Conservation (phyloP, 1,284 basidiomycete genomes). For the Thelephora terrestris region DNA sequence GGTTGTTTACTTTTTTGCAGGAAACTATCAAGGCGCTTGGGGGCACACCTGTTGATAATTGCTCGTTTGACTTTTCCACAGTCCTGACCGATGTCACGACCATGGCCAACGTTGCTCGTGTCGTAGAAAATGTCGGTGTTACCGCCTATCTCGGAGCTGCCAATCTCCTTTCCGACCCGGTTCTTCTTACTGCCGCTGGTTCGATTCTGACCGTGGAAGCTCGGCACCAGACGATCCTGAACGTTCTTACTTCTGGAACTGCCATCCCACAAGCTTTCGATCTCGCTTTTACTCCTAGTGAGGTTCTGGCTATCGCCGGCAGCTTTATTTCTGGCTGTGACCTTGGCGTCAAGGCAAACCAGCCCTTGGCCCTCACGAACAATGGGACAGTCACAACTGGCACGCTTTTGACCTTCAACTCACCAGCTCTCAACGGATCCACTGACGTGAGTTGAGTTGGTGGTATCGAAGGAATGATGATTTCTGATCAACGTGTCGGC, state of each 20-base stretch:
- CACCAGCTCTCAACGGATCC: slow-evolving; percentile 42
- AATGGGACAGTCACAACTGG: slow-evolving; percentile 43
- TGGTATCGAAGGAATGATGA: background rate
- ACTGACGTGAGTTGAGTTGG: slow-evolving; percentile 29
- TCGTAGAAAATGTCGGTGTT: slow-evolving; percentile 76
- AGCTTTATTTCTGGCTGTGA: slow-evolving; percentile 68
- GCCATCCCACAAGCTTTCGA: slow-evolving; percentile 65
- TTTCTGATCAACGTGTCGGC: background rate
- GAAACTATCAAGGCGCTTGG: slow-evolving; percentile 45
- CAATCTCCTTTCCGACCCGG: slow-evolving; percentile 51
- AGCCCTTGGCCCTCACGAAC: slow-evolving; percentile 55
- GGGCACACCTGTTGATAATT: slow-evolving; percentile 40
- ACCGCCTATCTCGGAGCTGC: slow-evolving; percentile 74
- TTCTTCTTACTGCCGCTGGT: slow-evolving; percentile 57
- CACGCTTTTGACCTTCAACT: slow-evolving; percentile 51
- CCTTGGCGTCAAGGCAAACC: slow-evolving; percentile 54
- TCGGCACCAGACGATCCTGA: slow-evolving; percentile 71
- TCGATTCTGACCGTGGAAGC: slow-evolving; percentile 77
- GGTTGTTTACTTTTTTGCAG: slow-evolving; percentile 21
- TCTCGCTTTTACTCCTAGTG: slow-evolving; percentile 52
- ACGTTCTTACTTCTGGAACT: slow-evolving; percentile 51
- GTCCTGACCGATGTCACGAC: slow-evolving; percentile 58
- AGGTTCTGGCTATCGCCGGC: slow-evolving; percentile 66
- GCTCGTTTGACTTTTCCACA: slow-evolving; percentile 60
- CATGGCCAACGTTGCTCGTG: slow-evolving; percentile 66